Conservation (phyloP, 163 green algal species). For the Scenedesmus sp. region DNA sequence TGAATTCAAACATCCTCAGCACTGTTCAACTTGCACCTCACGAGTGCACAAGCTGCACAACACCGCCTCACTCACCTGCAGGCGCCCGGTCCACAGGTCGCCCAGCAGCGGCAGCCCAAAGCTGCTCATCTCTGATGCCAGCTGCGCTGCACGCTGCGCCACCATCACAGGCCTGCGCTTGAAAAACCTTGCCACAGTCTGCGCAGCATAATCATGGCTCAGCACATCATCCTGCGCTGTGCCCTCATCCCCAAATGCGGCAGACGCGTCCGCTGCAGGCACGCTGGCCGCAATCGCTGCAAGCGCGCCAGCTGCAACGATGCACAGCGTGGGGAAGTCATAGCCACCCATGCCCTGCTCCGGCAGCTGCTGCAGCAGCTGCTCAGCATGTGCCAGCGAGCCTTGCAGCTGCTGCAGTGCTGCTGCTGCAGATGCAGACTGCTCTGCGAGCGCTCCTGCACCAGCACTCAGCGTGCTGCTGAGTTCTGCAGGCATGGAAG, state of each 20-base stretch:
- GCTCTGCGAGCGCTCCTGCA: neutral
- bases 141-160: slow-evolving; percentile 55
- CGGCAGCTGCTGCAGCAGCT: slow-evolving; percentile 14
- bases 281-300: slow-evolving; percentile 32
- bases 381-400: neutral
- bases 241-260: neutral
- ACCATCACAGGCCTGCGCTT: slow-evolving; percentile 66
- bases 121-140: slow-evolving; percentile 55
- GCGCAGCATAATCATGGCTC: slow-evolving; percentile 65
- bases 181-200: slow-evolving; percentile 69
- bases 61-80: slow-evolving; percentile 26
- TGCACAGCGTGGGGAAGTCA: slow-evolving; percentile 44
- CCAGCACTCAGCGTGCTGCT: neutral
- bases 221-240: slow-evolving; percentile 21
- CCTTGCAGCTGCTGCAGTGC: slow-evolving; percentile 1
- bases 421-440: neutral
- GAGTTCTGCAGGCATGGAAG: neutral
- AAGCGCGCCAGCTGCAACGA: slow-evolving; percentile 25
- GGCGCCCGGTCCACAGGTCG: slow-evolving; percentile 53
- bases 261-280: neutral
- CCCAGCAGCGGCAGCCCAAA: slow-evolving; percentile 61
- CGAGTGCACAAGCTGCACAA: neutral
- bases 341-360: slow-evolving; percentile 43
- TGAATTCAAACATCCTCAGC: neutral
- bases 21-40: no score